Evolutionary conservation across 2,329 filamentous ascomycete species (phyloP).

Genomic region (Tetracladium maxilliforme): DNA sequence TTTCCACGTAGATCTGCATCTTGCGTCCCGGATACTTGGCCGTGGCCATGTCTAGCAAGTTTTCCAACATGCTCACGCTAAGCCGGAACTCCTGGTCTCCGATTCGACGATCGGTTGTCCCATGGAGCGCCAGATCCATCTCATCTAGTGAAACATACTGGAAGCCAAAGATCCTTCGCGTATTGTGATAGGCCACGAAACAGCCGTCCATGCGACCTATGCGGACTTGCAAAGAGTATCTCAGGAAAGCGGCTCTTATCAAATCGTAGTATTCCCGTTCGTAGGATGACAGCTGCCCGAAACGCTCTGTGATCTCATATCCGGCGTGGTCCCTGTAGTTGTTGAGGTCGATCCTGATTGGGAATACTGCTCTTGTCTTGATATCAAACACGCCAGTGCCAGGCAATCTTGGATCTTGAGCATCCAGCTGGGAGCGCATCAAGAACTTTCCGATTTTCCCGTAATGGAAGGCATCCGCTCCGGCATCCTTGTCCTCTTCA

Average conservation of each 20-base stretch:
- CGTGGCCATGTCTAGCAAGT: slow-evolving; percentile 63
- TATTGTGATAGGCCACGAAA: slow-evolving; percentile 93
- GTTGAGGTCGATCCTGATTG: slow-evolving; percentile 73
- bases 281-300: slow-evolving; percentile 77
- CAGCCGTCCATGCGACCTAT: slow-evolving; percentile 99
- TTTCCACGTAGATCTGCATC: slow-evolving; percentile 71
- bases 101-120: slow-evolving; percentile 46
- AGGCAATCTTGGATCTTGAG: slow-evolving; percentile 70
- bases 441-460: slow-evolving; percentile 76
- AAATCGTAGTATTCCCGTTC: slow-evolving; percentile 96
- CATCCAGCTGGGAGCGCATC: slow-evolving; percentile 91
- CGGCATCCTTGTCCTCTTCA: slow-evolving; percentile 54
- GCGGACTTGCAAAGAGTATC: slow-evolving; percentile 91
- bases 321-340: slow-evolving; percentile 62
- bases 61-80: slow-evolving; percentile 66
- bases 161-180: slow-evolving; percentile 89
- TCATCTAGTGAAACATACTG: slow-evolving; percentile 81
- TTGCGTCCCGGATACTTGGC: slow-evolving; percentile 61
- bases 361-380: slow-evolving; percentile 84
- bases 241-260: slow-evolving; percentile 86
- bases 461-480: slow-evolving; percentile 79
- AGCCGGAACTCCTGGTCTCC: slow-evolving; percentile 78
- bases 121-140: slow-evolving; percentile 85
- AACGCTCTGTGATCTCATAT: slow-evolving; percentile 69
- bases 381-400: slow-evolving; percentile 92